phyloP scores from a whole-genome alignment of 1,139 yeast species.

The Suhomyces panamericanus region DNA sequence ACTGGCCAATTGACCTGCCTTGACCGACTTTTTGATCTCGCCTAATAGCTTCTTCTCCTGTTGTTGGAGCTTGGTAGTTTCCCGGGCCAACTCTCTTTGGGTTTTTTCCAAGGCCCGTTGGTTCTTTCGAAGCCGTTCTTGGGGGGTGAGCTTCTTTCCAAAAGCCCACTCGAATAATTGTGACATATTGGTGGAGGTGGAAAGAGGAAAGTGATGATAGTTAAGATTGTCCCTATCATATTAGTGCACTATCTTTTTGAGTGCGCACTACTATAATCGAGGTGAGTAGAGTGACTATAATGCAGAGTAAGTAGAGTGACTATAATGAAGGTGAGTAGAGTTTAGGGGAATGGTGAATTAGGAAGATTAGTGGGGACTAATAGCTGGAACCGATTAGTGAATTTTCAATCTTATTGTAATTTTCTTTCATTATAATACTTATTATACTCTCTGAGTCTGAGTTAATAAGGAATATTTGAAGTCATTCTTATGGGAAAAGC shows the following conservation, averaged over 20 bases:
- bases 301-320: too few relatives aligned
- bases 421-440: too few relatives aligned
- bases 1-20: slow-evolving; percentile 82
- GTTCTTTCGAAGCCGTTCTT: slow-evolving; percentile 89
- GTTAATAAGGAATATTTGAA: too few relatives aligned
- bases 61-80: slow-evolving; percentile 76
- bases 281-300: too few relatives aligned
- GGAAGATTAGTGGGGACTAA: too few relatives aligned
- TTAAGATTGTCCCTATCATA: slow-evolving; percentile 2
- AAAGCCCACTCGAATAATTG: slow-evolving; percentile 87
- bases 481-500: too few relatives aligned
- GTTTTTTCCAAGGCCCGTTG: slow-evolving; percentile 94
- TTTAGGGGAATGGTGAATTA: too few relatives aligned
- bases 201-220: background rate
- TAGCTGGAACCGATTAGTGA: too few relatives aligned
- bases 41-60: slow-evolving; percentile 86
- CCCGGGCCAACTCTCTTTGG: slow-evolving; percentile 88
- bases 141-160: slow-evolving; percentile 92
- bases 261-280: background rate
- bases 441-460: too few relatives aligned
- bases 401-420: too few relatives aligned
- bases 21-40: slow-evolving; percentile 90
- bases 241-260: too few relatives aligned
- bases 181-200: slow-evolving; percentile 12
- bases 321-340: background rate